These are phyloP conservation scores for Eucalyptus pumila DNA, from an alignment of 345 rosid genomes.

Conservation along the genomic window DNA sequence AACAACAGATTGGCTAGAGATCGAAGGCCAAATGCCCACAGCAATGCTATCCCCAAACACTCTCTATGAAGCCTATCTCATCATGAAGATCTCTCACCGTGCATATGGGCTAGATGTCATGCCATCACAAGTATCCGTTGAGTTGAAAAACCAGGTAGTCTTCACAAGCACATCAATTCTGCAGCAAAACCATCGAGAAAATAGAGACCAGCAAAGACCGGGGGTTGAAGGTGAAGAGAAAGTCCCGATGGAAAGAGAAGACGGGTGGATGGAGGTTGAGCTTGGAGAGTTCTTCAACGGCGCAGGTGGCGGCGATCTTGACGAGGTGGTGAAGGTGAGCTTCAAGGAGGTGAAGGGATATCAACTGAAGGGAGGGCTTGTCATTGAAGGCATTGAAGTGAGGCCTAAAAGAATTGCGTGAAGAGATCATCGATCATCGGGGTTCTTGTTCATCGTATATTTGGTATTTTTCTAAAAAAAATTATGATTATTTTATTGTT, in stretches of 20 bases:
- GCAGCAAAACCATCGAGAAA: not conserved
- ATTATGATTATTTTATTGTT: not conserved
- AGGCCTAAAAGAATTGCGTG: slow-evolving; percentile 28
- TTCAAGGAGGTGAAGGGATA: slow-evolving; percentile 60
- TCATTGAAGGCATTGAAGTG: slow-evolving; percentile 68
- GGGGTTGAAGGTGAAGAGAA: not conserved
- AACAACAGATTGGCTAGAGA: slow-evolving; percentile 17
- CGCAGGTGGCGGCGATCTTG: not conserved
- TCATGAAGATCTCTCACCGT: not conserved
- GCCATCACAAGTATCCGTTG: slow-evolving; percentile 3
- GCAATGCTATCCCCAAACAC: slow-evolving; percentile 14
- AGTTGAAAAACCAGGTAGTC: not conserved
- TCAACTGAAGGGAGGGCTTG: slow-evolving; percentile 63
- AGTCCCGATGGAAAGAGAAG: slow-evolving; percentile 21
- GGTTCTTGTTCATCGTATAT: not conserved
- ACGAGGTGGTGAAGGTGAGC: slow-evolving; percentile 34
- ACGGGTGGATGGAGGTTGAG: slow-evolving; percentile 87
- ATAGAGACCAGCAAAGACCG: not conserved
- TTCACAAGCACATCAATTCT: not conserved
- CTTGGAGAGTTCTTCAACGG: slow-evolving; percentile 52
- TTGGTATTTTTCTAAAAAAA: not conserved
- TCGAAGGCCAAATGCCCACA: slow-evolving; percentile 15
- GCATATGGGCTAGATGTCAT: slow-evolving; percentile 26
- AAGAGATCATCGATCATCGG: not conserved
- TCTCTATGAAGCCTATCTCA: slow-evolving; percentile 22